Conservation (phyloP, 352 stramenopile genomes). For the Pythium periplocum region DNA sequence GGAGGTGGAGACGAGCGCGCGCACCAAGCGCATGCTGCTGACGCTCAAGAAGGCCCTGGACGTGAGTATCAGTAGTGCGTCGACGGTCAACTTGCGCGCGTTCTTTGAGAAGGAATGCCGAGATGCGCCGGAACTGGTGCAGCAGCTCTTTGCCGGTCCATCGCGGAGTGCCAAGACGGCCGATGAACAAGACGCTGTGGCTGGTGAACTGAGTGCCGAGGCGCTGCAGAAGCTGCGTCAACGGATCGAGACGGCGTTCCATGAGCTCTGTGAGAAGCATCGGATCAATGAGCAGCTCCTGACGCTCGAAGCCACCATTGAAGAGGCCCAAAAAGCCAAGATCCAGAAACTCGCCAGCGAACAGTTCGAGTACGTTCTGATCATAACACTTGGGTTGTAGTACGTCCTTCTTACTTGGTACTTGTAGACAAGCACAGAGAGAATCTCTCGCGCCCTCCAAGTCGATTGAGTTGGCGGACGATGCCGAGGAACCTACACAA, state of each 20-base stretch:
- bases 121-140: constrained; percentile 42
- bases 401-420: not conserved
- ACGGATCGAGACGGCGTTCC: constrained; percentile 48
- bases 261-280: constrained; percentile 43
- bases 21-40: constrained; percentile 52
- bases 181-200: constrained; percentile 20
- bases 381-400: no score
- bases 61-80: constrained; percentile 45
- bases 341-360: constrained; percentile 27
- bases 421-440: not conserved
- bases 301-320: constrained; percentile 40
- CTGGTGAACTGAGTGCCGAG: constrained; percentile 44
- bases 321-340: constrained; percentile 32
- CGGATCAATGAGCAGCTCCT: constrained; percentile 42
- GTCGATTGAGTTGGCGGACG: no score
- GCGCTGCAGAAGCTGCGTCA: constrained; percentile 46
- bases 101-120: constrained; percentile 47
- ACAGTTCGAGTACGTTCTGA: constrained; percentile 15
- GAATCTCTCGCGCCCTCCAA: no score
- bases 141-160: constrained; percentile 32
- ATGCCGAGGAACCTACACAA: no score
- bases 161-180: not conserved
- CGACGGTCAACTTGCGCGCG: constrained; percentile 35
- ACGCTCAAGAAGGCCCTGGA: constrained; percentile 66
- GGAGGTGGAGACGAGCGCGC: constrained; percentile 20